Evolutionary conservation across 768 basidiomycete species (phyloP).

Genomic region (Amanita rimosa): DNA sequence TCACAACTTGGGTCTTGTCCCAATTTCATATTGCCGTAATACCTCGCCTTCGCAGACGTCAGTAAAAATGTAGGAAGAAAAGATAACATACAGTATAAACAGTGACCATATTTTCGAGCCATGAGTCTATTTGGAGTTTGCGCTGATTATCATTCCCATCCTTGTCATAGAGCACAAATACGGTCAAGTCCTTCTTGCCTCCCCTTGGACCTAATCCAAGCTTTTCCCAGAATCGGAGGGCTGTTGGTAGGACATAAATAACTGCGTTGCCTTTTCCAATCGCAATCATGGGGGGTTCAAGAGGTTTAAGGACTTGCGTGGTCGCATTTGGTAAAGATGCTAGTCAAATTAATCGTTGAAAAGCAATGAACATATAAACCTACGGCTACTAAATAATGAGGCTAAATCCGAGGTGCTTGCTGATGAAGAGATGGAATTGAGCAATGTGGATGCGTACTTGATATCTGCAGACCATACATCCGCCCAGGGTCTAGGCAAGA

Average conservation of each 20-base stretch:
- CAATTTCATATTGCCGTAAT: conserved; percentile 43
- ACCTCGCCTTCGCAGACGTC: conserved; percentile 36
- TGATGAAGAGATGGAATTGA: conserved; percentile 26
- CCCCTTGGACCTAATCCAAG: conserved; percentile 60
- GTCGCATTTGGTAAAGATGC: conserved; percentile 1
- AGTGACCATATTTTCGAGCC: conserved; percentile 43
- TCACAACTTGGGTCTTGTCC: conserved; percentile 37
- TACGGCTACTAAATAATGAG: conserved; percentile 31
- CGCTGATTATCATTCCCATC: conserved; percentile 36
- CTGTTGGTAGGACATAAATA: conserved; percentile 58
- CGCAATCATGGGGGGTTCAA: conserved; percentile 48
- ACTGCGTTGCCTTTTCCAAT: conserved; percentile 59
- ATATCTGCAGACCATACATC: conserved; percentile 55
- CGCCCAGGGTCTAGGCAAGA: conserved; percentile 13
- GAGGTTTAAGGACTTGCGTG: conserved; percentile 12
- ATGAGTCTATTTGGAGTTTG: conserved; percentile 36
- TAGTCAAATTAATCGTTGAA: not conserved
- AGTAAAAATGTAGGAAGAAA: conserved; percentile 4
- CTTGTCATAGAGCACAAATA: conserved; percentile 62
- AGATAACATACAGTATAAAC: conserved; percentile 45
- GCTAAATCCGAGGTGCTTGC: conserved; percentile 31
- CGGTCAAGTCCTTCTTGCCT: conserved; percentile 60
- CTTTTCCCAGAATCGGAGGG: conserved; percentile 80
- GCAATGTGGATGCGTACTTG: conserved; percentile 27
- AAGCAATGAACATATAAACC: conserved; percentile 4